Evolutionary conservation across 2,329 filamentous ascomycete genomes (phyloP).

Genomic region (Beauveria brongniartii): DNA sequence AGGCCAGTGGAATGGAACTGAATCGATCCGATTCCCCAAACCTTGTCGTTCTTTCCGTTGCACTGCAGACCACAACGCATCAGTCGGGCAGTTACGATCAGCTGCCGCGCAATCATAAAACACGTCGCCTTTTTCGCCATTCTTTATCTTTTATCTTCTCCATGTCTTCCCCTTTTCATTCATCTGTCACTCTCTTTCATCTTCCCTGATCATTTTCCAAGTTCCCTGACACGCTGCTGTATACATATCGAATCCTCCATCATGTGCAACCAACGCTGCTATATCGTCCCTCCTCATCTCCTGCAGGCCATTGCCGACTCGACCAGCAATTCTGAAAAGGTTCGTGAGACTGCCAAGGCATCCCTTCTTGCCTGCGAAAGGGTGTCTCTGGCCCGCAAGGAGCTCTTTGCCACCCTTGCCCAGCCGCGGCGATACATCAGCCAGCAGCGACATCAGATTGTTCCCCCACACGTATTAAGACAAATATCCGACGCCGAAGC

Average conservation of each 20-base stretch:
- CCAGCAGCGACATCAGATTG: constrained; percentile 21
- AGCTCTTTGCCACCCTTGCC: constrained; percentile 27
- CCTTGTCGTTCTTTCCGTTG: background rate
- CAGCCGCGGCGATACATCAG: constrained; percentile 23
- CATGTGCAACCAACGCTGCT: constrained; percentile 22
- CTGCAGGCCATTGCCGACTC: constrained; percentile 35
- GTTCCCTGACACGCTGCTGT: background rate
- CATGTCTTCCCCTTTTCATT: background rate
- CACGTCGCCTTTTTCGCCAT: background rate
- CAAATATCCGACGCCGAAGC: constrained; percentile 29
- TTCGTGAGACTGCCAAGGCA: constrained; percentile 28
- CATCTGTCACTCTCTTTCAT: background rate
- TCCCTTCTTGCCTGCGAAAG: constrained; percentile 27
- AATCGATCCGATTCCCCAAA: background rate
- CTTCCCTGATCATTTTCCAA: background rate
- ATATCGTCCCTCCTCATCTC: constrained; percentile 39
- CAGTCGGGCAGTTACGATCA: constrained; percentile 3
- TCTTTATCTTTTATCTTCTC: background rate
- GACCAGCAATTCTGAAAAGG: constrained; percentile 25
- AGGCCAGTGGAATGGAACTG: background rate
- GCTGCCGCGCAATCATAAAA: constrained; percentile 1
- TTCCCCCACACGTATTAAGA: constrained; percentile 32
- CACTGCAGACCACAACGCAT: background rate
- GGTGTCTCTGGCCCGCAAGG: constrained; percentile 23
- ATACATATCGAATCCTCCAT: background rate